Evolutionary conservation across 495 filamentous ascomycete genomes (phyloP).

Genomic region (Aspergillus egyptiacus): DNA sequence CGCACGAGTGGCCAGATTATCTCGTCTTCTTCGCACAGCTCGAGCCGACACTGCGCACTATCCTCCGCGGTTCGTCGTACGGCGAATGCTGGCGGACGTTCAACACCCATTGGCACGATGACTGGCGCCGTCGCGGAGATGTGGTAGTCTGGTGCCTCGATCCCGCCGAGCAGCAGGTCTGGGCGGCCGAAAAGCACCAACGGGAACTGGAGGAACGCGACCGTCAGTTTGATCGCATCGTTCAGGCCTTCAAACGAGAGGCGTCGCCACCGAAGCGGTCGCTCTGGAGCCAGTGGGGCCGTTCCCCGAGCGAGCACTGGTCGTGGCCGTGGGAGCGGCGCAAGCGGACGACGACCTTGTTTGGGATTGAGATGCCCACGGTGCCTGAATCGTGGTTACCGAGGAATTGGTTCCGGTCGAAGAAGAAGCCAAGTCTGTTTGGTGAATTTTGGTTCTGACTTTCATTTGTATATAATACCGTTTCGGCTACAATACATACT

Average conservation of each 20-base stretch:
- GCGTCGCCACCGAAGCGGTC: conserved; percentile 7
- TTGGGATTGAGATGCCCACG: conserved; percentile 14
- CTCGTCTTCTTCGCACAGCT: conserved; percentile 61
- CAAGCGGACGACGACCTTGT: conserved; percentile 6
- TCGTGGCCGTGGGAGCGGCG: conserved; percentile 26
- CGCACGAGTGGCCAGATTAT: conserved; percentile 53
- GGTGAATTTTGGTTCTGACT: conserved; percentile 26
- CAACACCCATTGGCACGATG: conserved; percentile 84
- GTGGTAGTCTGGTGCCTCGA: conserved; percentile 73
- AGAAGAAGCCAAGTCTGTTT: conserved; percentile 10
- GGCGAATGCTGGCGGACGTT: conserved; percentile 63
- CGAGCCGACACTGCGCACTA: conserved; percentile 42
- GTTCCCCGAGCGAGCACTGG: conserved; percentile 1
- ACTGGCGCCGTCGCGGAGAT: conserved; percentile 76
- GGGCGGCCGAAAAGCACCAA: conserved; percentile 23
- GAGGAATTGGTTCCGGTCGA: conserved; percentile 14
- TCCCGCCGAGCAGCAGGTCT: conserved; percentile 29
- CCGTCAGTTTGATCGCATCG: conserved; percentile 33
- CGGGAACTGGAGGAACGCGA: conserved; percentile 25
- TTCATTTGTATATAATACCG: neutral
- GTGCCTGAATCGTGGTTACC: conserved; percentile 13
- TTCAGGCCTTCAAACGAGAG: conserved; percentile 26
- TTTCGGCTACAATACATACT: neutral
- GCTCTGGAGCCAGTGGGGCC: conserved; percentile 19
- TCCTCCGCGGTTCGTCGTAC: conserved; percentile 55